Percentiles rank a stretch among this genome's conserved stretches.
Conservation (phyloP, 306 rosid genomes). For the Inga oerstediana region DNA sequence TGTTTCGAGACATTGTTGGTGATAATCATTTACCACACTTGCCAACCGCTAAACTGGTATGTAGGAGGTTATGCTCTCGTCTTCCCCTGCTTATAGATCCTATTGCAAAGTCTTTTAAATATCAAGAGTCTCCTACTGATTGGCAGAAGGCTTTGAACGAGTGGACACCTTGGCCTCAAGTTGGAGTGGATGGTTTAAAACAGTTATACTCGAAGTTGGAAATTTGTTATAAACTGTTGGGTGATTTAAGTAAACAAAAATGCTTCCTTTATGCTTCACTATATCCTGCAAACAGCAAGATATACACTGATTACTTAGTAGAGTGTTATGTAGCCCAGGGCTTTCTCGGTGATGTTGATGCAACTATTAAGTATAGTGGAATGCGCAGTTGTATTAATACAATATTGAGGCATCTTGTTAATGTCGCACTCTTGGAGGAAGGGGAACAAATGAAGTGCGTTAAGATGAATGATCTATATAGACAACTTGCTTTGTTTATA, state of each 20-base stretch:
- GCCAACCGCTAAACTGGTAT: background rate
- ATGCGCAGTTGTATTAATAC: background rate
- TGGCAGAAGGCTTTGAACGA: slow-evolving; percentile 28
- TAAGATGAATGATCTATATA: background rate
- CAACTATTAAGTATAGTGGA: background rate
- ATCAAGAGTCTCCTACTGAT: background rate
- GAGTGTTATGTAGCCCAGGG: slow-evolving; percentile 42
- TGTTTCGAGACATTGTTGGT: slow-evolving; percentile 22
- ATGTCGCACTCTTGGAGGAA: slow-evolving; percentile 13
- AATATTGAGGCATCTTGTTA: background rate
- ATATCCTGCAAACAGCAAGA: slow-evolving; percentile 30
- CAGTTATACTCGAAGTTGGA: slow-evolving; percentile 31
- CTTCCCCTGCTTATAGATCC: slow-evolving; percentile 31
- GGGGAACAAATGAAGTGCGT: slow-evolving; percentile 2
- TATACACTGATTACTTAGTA: slow-evolving; percentile 31
- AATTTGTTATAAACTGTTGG: slow-evolving; percentile 23
- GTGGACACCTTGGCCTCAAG: slow-evolving; percentile 27
- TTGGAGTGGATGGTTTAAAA: slow-evolving; percentile 10
- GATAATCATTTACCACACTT: background rate
- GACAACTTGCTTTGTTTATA: slow-evolving; percentile 1
- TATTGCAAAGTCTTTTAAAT: slow-evolving; percentile 18
- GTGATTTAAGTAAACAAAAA: slow-evolving; percentile 18
- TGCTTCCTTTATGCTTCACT: slow-evolving; percentile 37
- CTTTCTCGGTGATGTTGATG: slow-evolving; percentile 31
- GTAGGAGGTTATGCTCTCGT: slow-evolving; percentile 32